phyloP scores from a whole-genome alignment of 2,329 filamentous ascomycete species.

The Tolypocladium pustulatum region DNA sequence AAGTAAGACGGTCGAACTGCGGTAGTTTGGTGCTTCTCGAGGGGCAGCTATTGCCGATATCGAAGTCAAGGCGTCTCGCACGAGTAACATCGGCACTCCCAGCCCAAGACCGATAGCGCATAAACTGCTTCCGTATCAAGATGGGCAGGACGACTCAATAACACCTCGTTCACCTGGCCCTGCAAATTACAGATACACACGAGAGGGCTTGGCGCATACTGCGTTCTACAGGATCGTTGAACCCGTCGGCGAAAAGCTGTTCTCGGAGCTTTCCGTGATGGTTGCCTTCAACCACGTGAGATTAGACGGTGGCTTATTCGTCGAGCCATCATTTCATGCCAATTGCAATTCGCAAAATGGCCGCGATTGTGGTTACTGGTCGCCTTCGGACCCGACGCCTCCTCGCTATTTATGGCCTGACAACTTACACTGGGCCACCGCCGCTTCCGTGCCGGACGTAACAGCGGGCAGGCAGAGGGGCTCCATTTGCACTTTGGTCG shows the following conservation, averaged over 20 bases:
- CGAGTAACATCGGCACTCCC: neutral
- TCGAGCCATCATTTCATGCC: neutral
- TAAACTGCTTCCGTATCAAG: neutral
- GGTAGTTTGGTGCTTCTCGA: neutral
- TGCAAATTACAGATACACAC: neutral
- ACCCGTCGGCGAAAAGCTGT: neutral
- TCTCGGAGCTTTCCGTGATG: neutral
- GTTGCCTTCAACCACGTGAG: neutral
- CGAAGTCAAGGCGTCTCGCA: neutral
- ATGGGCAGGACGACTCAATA: neutral
- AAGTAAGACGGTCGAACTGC: neutral
- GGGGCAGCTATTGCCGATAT: neutral
- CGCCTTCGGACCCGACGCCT: neutral
- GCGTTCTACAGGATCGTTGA: neutral
- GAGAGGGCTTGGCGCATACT: neutral
- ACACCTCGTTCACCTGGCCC: neutral
- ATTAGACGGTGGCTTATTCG: neutral
- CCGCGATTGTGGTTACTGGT: neutral
- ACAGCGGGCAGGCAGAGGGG: neutral
- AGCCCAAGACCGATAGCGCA: neutral
- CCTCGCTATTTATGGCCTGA: neutral
- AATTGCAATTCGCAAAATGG: neutral
- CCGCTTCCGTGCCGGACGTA: neutral
- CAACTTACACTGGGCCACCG: neutral
- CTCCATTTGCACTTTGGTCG: neutral